phyloP scores from a whole-genome alignment of 805 yeast species.

The Saturnispora diversa region DNA sequence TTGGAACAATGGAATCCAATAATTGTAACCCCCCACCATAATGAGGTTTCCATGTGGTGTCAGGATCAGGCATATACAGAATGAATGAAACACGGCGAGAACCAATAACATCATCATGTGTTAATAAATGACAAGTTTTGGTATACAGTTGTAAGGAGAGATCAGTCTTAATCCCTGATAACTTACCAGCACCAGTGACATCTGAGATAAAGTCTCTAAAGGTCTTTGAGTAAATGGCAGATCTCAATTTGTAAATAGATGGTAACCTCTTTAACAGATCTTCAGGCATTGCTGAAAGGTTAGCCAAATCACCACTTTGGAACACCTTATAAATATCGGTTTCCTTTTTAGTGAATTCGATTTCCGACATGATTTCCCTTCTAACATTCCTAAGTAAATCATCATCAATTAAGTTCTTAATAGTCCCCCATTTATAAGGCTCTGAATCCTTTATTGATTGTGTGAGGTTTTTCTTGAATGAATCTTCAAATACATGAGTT shows the following conservation, averaged over 20 bases:
- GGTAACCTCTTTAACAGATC: slow-evolving; percentile 69
- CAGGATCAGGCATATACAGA: slow-evolving; percentile 88
- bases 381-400: slow-evolving; percentile 71
- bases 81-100: slow-evolving; percentile 90
- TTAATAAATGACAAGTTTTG: slow-evolving; percentile 86
- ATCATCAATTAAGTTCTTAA: slow-evolving; percentile 66
- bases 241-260: slow-evolving; percentile 66
- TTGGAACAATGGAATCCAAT: slow-evolving; percentile 79
- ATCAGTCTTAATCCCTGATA: slow-evolving; percentile 87
- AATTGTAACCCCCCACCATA: slow-evolving; percentile 91
- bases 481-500: slow-evolving; percentile 28
- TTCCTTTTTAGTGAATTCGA: slow-evolving; percentile 90
- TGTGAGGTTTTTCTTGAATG: slow-evolving; percentile 34
- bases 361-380: slow-evolving; percentile 70
- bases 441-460: slow-evolving; percentile 43
- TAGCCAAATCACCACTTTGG: slow-evolving; percentile 89
- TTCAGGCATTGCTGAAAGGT: slow-evolving; percentile 75
- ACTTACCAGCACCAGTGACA: slow-evolving; percentile 80
- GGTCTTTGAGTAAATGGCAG: slow-evolving; percentile 79
- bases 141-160: slow-evolving; percentile 87
- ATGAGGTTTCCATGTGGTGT: slow-evolving; percentile 76
- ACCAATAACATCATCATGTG: slow-evolving; percentile 98
- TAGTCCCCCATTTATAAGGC: slow-evolving; percentile 90
- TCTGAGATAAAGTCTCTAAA: slow-evolving; percentile 71
- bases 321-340: slow-evolving; percentile 92